Conservation (phyloP, 108 stramenopile genomes). For the Bacterosira constricta region DNA sequence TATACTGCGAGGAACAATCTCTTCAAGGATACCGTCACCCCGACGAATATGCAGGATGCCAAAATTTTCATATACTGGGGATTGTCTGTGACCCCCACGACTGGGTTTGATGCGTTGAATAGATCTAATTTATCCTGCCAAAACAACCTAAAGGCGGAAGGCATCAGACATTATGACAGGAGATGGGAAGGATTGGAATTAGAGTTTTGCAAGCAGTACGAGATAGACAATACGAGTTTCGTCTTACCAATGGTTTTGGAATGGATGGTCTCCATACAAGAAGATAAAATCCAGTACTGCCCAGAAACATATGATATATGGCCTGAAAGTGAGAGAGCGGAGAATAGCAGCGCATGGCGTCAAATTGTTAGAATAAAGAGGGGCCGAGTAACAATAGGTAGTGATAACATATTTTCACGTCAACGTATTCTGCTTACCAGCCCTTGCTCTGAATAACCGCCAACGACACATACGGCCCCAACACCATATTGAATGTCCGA, state of each 20-base stretch:
- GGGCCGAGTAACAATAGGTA: background rate
- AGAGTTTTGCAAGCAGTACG: too few relatives aligned
- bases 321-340: slow-evolving; percentile 8
- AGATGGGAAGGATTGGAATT: too few relatives aligned
- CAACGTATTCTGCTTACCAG: slow-evolving; percentile 7
- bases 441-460: slow-evolving; percentile 48
- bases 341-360: background rate
- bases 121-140: slow-evolving; percentile 47
- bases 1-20: slow-evolving; percentile 59
- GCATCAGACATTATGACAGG: background rate
- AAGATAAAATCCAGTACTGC: slow-evolving; percentile 41
- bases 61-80: slow-evolving; percentile 25
- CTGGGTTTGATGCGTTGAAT: slow-evolving; percentile 47
- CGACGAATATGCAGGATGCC: slow-evolving; percentile 36
- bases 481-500: slow-evolving; percentile 24
- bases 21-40: slow-evolving; percentile 57
- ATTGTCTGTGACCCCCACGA: slow-evolving; percentile 9
- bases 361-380: background rate
- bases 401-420: background rate
- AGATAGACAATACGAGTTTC: too few relatives aligned
- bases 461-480: slow-evolving; percentile 46
- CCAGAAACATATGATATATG: slow-evolving; percentile 44
- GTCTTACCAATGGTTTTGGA: slow-evolving; percentile 38
- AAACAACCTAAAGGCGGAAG: slow-evolving; percentile 11
- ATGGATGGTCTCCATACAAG: slow-evolving; percentile 32